phyloP scores from a whole-genome alignment of 495 filamentous ascomycete species.

The Penicillium argentinense region DNA sequence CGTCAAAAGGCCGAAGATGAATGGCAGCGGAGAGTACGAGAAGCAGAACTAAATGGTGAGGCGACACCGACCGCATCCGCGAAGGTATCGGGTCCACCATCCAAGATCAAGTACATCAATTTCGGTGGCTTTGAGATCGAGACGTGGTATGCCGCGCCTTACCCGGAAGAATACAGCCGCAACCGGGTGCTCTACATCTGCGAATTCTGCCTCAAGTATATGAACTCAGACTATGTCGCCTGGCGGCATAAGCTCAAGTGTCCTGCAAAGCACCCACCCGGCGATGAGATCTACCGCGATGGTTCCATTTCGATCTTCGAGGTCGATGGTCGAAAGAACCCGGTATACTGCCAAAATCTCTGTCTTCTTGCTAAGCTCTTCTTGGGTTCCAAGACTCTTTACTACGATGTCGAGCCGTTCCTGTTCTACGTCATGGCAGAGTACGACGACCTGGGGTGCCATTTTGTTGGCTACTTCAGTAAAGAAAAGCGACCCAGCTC shows the following conservation, averaged over 20 bases:
- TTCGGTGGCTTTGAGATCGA: slow-evolving; percentile 98
- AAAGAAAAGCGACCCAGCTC: slow-evolving; percentile 97
- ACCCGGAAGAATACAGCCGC: slow-evolving; percentile 96
- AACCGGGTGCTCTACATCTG: slow-evolving; percentile 96
- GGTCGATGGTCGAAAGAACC: slow-evolving; percentile 94
- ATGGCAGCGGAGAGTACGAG: slow-evolving; percentile 67
- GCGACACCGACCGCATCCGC: slow-evolving; percentile 48
- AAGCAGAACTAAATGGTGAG: slow-evolving; percentile 48
- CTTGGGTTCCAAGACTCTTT: slow-evolving; percentile 93
- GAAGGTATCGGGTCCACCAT: slow-evolving; percentile 81
- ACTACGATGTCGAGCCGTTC: slow-evolving; percentile 98
- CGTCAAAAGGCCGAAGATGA: slow-evolving; percentile 87
- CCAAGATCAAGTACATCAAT: slow-evolving; percentile 97
- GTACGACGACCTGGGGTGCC: slow-evolving; percentile 87
- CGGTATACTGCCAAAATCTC: slow-evolving; percentile 96
- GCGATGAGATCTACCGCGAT: slow-evolving; percentile 97
- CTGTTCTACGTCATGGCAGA: slow-evolving; percentile 99
- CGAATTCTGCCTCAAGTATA: slow-evolving; percentile 98
- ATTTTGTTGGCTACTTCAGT: slow-evolving; percentile 98
- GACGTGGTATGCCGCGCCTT: slow-evolving; percentile 99
- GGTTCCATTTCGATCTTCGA: slow-evolving; percentile 93
- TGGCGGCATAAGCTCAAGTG: slow-evolving; percentile 99
- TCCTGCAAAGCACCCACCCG: slow-evolving; percentile 91
- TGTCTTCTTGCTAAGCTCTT: slow-evolving; percentile 96
- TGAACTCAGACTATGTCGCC: slow-evolving; percentile 97